Base-by-base conservation (phyloP, 345 rosid species). In the Pistacia integerrima region DNA sequence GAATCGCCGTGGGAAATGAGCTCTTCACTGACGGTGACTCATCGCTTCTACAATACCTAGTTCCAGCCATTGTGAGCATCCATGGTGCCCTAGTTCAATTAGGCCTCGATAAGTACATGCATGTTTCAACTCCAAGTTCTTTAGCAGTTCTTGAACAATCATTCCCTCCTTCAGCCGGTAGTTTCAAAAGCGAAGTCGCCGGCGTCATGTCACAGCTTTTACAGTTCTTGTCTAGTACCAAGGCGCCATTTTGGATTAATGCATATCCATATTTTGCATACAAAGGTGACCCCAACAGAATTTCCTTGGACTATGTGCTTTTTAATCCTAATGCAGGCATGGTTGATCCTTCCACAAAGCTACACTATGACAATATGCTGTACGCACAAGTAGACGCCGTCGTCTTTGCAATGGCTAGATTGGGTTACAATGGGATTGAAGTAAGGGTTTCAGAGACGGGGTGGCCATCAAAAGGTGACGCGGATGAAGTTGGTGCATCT, bases 211-310 rank as follows among this genome's bases (percentile, higher is more conserved):
- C 83, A 4, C 94, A 92, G n/a, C 82, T 82, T 25, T 76, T 96
- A 63, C 83, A 74, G 56, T 93, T 96, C 77, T 72, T 93, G 78
- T 81, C 85, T 8, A 71, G 10, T 65, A 89, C 93, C 11, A 87
- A 80, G 28, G 72, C 95, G 0, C 94, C 98, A 2, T 96, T 93
- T 76, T 92, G 97, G 97, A 93, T 96, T 87, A 96, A 96, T 78
- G 99, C 98, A 14, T 96, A 96, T 61, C 94, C 98, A 16, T 96
- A 96, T 85, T 96, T 92, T 63, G 99, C 99, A 7, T 96, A 96
- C 86, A 96, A 96, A 73, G 95, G 69, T 62, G 79, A 82, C 62
- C 94, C 98, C 0, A 76, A 84, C 25, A 79, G 77, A 30, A 76
- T 96, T 56, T 77, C 98, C 4, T 25, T 96, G 74, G 95, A 96